A percentile compares a stretch with the other conserved stretches of the same genome.
Conservation (phyloP, 169 alveolate species). For the Plasmodium ovale region DNA sequence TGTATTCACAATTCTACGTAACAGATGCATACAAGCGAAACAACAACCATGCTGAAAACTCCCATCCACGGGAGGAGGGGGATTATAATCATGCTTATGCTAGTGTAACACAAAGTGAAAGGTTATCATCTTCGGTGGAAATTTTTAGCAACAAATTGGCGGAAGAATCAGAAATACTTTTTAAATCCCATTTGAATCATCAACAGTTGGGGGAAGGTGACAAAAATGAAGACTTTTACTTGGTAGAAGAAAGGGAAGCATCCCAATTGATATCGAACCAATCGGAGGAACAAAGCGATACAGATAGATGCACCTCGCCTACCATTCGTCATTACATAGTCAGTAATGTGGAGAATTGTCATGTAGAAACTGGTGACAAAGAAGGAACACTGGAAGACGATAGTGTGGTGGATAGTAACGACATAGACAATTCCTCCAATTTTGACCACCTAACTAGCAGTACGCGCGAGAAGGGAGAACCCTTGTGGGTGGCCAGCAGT, state of each 20-base stretch:
- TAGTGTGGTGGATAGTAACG: too few relatives aligned
- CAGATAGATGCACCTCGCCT: not conserved
- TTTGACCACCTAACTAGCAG: not conserved
- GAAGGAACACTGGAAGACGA: too few relatives aligned
- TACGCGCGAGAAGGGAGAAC: constrained; percentile 19
- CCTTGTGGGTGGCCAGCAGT: constrained; percentile 32
- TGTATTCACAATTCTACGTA: not conserved
- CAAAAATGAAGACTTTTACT: not conserved
- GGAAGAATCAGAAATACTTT: not conserved
- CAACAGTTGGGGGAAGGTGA: not conserved
- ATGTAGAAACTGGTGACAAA: not conserved
- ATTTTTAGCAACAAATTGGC: not conserved
- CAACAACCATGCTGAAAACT: not conserved
- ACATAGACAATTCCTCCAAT: too few relatives aligned
- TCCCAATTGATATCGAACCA: not conserved
- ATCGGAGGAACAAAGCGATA: not conserved
- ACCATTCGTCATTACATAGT: not conserved
- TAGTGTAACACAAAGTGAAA: too few relatives aligned
- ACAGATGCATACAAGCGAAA: not conserved
- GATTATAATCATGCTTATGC: too few relatives aligned
- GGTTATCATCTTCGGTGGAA: too few relatives aligned
- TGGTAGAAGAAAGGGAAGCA: not conserved
- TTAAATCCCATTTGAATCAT: not conserved
- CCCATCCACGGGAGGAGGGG: not conserved
- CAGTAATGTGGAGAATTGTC: not conserved